A percentile compares a stretch with the other conserved stretches of the same genome.
Conservation (phyloP, 2,329 filamentous ascomycete species). For the Colletotrichum acutatum region DNA sequence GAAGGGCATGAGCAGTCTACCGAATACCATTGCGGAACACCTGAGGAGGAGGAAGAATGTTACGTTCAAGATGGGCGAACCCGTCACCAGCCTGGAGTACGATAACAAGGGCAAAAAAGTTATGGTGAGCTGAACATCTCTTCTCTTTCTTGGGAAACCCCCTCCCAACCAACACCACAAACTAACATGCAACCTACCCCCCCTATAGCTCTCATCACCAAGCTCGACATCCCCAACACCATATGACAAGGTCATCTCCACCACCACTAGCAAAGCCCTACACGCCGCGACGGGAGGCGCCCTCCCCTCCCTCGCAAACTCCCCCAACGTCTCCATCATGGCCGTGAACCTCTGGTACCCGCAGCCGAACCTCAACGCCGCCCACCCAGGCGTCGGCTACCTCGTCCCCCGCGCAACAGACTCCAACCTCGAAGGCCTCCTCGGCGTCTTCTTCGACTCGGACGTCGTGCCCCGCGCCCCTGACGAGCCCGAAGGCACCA, state of each 20-base stretch:
- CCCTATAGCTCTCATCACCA: conserved; percentile 45
- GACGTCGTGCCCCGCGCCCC: conserved; percentile 57
- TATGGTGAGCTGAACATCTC: conserved; percentile 47
- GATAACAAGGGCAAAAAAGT: conserved; percentile 50
- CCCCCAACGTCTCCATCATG: conserved; percentile 83
- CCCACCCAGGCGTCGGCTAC: conserved; percentile 85
- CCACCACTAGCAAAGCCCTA: conserved; percentile 64
- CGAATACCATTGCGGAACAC: conserved; percentile 61
- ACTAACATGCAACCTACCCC: conserved; percentile 1
- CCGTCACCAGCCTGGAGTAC: conserved; percentile 60
- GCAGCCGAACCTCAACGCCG: conserved; percentile 68
- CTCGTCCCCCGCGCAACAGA: conserved; percentile 83
- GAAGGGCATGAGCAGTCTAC: conserved; percentile 72
- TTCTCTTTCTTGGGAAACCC: not conserved
- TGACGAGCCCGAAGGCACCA: conserved; percentile 43
- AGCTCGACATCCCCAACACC: conserved; percentile 34
- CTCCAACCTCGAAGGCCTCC: conserved; percentile 82
- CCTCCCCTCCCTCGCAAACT: conserved; percentile 62
- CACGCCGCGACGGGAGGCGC: conserved; percentile 47
- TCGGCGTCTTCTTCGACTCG: conserved; percentile 94
- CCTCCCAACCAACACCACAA: too few species aligned
- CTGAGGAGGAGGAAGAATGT: conserved; percentile 68
- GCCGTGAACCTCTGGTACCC: conserved; percentile 91
- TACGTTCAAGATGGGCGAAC: conserved; percentile 60
- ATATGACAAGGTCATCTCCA: conserved; percentile 72